Base-by-base conservation (phyloP, 2,329 filamentous ascomycete genomes). In the Ascochyta lentis region DNA sequence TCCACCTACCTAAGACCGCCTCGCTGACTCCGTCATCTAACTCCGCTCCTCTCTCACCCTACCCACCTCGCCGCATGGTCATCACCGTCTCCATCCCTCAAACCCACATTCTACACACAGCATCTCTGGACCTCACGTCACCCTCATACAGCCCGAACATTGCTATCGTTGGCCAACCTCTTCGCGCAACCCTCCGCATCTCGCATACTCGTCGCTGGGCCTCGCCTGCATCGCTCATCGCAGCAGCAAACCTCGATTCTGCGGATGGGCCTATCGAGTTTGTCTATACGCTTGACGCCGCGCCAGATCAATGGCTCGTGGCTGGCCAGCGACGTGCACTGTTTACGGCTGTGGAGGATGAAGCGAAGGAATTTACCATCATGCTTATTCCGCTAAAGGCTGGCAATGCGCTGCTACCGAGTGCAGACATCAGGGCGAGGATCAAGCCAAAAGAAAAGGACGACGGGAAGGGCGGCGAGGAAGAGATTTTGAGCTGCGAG, bases 21-120 rank as follows among this genome's bases (percentile, higher is more conserved):
- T 23, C 55, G 2, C 43, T 49, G 9, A 1, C 69, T 4, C 22
- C 39, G 13, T 22, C 44, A 29, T 26, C 61, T 3, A 33, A 56
- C n/a, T 59, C 35, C 58, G 67, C 70, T 3, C 66, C 68, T 40
- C 60, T 52, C 29, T 73, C 68, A 3, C 66, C 37, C 69, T 74
- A 72, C 22, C 78, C 83, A 19, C 80, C 75, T 58, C 83, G 83
- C 19, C 87, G 86, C 12, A 93, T 99, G 64, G 81, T 89, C 27
- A 96, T 99, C 49, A 91, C 93, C 0, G 93, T 99, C 13, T 92
- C 96, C 55, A 86, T 99, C 1, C 94, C 94, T 0, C 87, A 89
- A 1, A 82, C 96, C 2, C 86, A 91, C 43, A 85, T 96, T 19
- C 85, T 98, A 0, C 90, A 96, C 74, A 96, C 90, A 0, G 89